Conservation (phyloP, 2,329 filamentous ascomycete species). For the Diaporthe sp. region DNA sequence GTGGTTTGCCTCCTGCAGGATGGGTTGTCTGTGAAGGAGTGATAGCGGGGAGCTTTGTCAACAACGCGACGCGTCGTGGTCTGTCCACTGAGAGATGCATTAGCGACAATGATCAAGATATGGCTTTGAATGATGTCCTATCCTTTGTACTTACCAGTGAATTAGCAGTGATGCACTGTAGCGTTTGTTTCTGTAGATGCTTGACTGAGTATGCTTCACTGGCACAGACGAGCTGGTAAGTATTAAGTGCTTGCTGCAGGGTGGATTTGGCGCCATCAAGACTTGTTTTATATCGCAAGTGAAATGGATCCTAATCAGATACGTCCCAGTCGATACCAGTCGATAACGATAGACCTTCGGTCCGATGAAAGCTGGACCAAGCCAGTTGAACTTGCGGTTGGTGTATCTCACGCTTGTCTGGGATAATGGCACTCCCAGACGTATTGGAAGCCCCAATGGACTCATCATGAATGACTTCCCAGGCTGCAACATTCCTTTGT, state of each 20-base stretch:
- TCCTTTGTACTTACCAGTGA: background rate
- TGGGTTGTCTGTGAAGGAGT: background rate
- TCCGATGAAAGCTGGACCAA: background rate
- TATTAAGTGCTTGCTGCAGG: background rate
- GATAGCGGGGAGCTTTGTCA: background rate
- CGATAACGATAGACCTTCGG: slow-evolving; percentile 7
- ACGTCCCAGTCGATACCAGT: background rate
- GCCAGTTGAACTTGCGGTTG: background rate
- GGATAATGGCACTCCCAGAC: background rate
- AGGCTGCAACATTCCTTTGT: background rate
- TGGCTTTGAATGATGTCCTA: background rate
- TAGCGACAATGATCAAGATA: background rate
- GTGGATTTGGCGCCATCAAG: background rate
- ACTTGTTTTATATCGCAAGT: slow-evolving; percentile 1
- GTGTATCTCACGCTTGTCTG: background rate
- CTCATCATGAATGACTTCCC: background rate
- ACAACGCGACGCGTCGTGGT: background rate
- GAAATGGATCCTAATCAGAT: background rate
- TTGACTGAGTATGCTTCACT: background rate
- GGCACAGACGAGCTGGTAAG: background rate
- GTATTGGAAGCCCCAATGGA: too few relatives aligned
- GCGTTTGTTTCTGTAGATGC: background rate
- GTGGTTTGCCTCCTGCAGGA: background rate
- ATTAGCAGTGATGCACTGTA: background rate
- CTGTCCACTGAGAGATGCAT: background rate